Conservation (phyloP, 306 rosid genomes). For the Erythrophleum fordii region DNA sequence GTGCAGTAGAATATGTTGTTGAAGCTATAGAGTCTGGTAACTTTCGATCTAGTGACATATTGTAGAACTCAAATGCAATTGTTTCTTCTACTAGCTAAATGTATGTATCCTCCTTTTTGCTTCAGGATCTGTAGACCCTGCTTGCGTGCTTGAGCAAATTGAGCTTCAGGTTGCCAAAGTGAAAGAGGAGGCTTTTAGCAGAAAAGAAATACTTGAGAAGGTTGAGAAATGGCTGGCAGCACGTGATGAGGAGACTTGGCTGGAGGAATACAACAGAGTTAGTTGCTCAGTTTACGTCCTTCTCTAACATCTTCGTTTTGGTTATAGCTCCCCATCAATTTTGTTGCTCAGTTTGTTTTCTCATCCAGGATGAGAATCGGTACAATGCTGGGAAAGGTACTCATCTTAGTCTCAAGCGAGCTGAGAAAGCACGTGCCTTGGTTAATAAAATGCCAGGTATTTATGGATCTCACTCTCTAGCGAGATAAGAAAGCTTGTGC, state of each 20-base stretch:
- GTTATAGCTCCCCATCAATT: constrained; percentile 3
- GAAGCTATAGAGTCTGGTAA: constrained; percentile 88
- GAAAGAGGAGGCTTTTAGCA: constrained; percentile 91
- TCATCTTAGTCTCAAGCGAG: constrained; percentile 95
- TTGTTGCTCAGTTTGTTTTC: constrained; percentile 30
- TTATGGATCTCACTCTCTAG: constrained; percentile 60
- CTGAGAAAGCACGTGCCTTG: constrained; percentile 92
- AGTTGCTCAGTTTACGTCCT: constrained; percentile 43
- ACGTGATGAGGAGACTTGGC: constrained; percentile 98
- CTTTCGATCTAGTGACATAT: constrained; percentile 22
- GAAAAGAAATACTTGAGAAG: constrained; percentile 94
- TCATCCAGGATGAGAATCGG: constrained; percentile 88
- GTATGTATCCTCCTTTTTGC: constrained; percentile 31
- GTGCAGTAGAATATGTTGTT: constrained; percentile 68
- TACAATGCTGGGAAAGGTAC: constrained; percentile 98
- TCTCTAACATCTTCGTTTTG: constrained; percentile 14
- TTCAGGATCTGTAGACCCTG: constrained; percentile 84
- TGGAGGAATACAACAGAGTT: constrained; percentile 97
- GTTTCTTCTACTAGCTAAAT: constrained; percentile 32
- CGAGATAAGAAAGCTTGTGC: constrained; percentile 89
- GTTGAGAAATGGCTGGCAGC: constrained; percentile 93
- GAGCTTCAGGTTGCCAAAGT: constrained; percentile 80
- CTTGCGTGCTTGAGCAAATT: constrained; percentile 81
- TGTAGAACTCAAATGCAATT: neutral
- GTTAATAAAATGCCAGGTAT: constrained; percentile 92